Percentiles rank a stretch among this genome's conserved stretches.
Evolutionary conservation across 208 protist genomes (phyloP).

Genomic region (Tritrichomonas musculus): DNA sequence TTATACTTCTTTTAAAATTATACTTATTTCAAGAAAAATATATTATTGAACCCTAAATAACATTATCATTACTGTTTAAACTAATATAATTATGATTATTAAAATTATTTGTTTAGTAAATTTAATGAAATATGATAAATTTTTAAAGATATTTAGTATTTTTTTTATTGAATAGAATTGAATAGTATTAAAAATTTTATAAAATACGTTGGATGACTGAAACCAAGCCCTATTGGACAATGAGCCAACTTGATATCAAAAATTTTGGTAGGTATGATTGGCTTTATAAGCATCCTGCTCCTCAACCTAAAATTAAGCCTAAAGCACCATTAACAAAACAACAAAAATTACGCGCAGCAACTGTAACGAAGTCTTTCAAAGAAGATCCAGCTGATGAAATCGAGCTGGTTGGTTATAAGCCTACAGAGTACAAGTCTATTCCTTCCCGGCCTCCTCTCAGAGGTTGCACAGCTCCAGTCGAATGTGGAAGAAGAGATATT

Average conservation of each 20-base stretch:
- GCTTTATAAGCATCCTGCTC: not conserved
- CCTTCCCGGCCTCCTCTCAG: not conserved
- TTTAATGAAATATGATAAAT: too few relatives aligned
- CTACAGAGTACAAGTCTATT: not conserved
- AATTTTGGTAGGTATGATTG: not conserved
- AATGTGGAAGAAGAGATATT: not conserved
- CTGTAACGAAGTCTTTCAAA: not conserved
- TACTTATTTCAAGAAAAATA: too few relatives aligned
- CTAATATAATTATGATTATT: too few relatives aligned
- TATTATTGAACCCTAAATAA: too few relatives aligned
- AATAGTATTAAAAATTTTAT: not conserved
- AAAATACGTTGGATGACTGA: not conserved
- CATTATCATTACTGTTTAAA: too few relatives aligned
- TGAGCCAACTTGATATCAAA: not conserved
- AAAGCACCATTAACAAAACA: not conserved
- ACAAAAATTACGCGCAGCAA: not conserved
- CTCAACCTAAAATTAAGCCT: not conserved
- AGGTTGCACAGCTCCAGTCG: not conserved
- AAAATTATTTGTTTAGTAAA: too few relatives aligned
- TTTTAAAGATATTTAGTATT: too few relatives aligned
- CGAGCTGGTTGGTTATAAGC: conserved; percentile 5
- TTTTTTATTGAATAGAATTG: too few relatives aligned
- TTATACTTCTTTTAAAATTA: too few relatives aligned
- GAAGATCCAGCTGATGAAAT: not conserved
- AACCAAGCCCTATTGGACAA: conserved; percentile 1